Conservation (phyloP, 805 yeast genomes). For the Lipomyces orientalis region DNA sequence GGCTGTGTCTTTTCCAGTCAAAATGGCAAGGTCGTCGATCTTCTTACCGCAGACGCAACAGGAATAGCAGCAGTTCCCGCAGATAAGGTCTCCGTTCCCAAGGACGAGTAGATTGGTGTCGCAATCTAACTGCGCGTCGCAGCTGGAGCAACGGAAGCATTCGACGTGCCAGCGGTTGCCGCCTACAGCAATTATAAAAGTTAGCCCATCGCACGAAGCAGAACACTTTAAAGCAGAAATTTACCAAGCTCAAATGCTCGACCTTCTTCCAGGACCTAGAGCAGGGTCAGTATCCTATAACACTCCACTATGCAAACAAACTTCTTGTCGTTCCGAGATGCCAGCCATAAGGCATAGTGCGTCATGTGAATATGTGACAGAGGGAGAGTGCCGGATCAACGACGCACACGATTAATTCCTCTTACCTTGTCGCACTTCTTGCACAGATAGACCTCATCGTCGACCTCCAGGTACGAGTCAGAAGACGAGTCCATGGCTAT, state of each 20-base stretch:
- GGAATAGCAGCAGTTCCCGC: constrained; percentile 89
- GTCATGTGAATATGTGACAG: not conserved
- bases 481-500: constrained; percentile 17
- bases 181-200: constrained; percentile 50
- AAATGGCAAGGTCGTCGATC: constrained; percentile 89
- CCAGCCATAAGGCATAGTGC: not conserved
- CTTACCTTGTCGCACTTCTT: constrained; percentile 41
- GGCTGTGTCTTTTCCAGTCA: constrained; percentile 88
- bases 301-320: not conserved
- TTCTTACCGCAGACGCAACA: constrained; percentile 85
- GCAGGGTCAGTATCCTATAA: constrained; percentile 43
- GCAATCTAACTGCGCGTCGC: constrained; percentile 77
- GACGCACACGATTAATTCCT: not conserved
- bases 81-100: constrained; percentile 90
- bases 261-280: constrained; percentile 74
- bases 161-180: constrained; percentile 95
- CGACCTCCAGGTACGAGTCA: constrained; percentile 24
- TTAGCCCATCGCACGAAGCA: not conserved
- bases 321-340: not conserved
- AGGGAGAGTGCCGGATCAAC: not conserved
- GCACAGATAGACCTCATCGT: constrained; percentile 41
- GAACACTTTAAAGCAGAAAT: constrained; percentile 15
- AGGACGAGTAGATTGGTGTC: constrained; percentile 87
- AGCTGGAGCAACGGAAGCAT: constrained; percentile 89
- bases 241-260: constrained; percentile 83